Evolutionary conservation across 306 rosid species (phyloP), one percentile per base, ranked within the genome.

Genomic region (Gillenia trifoliata): DNA sequence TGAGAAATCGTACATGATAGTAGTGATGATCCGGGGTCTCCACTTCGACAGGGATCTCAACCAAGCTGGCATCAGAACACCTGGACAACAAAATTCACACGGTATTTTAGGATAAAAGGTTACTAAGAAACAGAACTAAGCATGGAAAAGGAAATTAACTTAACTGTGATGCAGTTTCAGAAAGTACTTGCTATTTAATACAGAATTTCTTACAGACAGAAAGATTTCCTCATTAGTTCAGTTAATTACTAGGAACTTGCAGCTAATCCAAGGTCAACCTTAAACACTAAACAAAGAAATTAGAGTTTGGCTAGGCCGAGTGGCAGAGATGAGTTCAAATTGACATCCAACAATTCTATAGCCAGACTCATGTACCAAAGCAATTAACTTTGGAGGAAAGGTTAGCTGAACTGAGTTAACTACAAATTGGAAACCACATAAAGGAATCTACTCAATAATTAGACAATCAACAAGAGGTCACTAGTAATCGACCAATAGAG

Each of bases 1-100:
- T 62, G 19, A 41, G 70, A 33, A 22, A 5, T 31, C 79, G 12
- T 80, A 75, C 84, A 33, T 80, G 84, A 63, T 80, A 70, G 60
- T 80, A 80, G 73, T 64, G 69, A 55, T 45, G 80, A 34, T 75
- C 73, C 30, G 84, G 84, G 8, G 77, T 75, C 73, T 80, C 84
- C 41, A 75, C 64, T 75, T 80, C 68, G 8, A 75, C 73, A 11
- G 84, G 84, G 69, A 80, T 75, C 73, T 64, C 73, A 70, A 80
- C 34, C 69, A 80, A 75, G 72, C n/a, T 8, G 29, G 77, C 84
- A 80, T 75, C 84, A 6, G 12, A 28, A 52, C 84, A 80, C 70
- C 83, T 79, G 41, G 22, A 28, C 56, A 72, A 63, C 9, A 8
- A 43, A 45, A 43, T 3, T 13, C 25, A 66, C 9, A 30, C n/a